Evolutionary conservation across 2,329 filamentous ascomycete species (phyloP), one percentile per base, ranked within the genome.

Genomic region (Albifimbria verrucaria): DNA sequence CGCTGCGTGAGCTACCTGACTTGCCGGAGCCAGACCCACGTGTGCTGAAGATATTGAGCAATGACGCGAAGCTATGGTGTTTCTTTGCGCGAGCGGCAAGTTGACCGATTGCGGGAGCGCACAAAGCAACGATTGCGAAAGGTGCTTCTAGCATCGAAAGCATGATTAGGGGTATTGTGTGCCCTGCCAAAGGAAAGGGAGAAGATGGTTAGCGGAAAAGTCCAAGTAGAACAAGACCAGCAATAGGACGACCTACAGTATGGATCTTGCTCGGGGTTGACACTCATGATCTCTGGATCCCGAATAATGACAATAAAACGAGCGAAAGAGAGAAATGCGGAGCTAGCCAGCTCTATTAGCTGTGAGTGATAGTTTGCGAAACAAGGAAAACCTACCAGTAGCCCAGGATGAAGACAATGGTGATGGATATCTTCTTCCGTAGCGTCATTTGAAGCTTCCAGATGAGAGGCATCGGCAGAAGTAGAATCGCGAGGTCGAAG

Each of bases 401-500:
- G 17, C 44, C 21, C 23, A 47, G 21, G 7, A 24, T 21, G 44
- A 47, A 47, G 21, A 47, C 44, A 25, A 24, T 11, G 18, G 44
- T 24, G 11, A 47, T 23, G 7, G 44, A n/a, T 15, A 47, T 26
- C 44, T 47, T 47, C 7, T 24, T 22, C 7, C 22, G 44, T 5
- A 26, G 15, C 17, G 21, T 47, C 44, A 47, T 47, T 10, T 47
- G 44, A 4, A 47, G 44, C 15, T 24, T 10, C 44, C 44, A 47
- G 44, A 47, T 47, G 44, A 47, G 15, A 9, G 44, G 44, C 44
- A 47, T 47, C 22, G 44, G 44, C 23, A 47, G 22, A 6, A 47
- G 17, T 12, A 47, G 22, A 21, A 47, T 26, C 6, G 26, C 24
- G 5, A 47, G 21, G 24, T 47, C 44, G 22, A 47, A 23, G 21